These are phyloP conservation scores for Clonostachys sp. DNA, from an alignment of 2,329 filamentous ascomycete species.

Conservation along the genomic window DNA sequence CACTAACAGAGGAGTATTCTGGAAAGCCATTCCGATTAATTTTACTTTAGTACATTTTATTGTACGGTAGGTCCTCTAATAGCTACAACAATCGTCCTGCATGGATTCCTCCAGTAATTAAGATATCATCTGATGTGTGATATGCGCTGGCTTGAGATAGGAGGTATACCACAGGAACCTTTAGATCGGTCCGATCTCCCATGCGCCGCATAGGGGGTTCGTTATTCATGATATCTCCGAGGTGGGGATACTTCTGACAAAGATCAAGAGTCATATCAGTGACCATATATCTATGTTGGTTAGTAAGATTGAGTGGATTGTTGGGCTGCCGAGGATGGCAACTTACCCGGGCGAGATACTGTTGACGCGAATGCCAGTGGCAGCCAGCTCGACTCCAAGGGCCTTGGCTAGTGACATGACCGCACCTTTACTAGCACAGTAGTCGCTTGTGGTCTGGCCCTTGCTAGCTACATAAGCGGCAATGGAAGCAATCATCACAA, in stretches of 20 bases:
- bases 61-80: too few relatives aligned
- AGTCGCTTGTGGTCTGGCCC: conserved; percentile 24
- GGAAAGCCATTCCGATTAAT: too few relatives aligned
- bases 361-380: conserved; percentile 20
- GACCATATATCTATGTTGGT: conserved; percentile 16
- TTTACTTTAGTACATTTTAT: too few relatives aligned
- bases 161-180: conserved; percentile 31
- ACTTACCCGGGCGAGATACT: conserved; percentile 24
- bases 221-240: conserved; percentile 26
- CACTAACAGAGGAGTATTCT: too few relatives aligned
- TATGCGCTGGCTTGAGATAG: conserved; percentile 32
- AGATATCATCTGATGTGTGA: conserved; percentile 29
- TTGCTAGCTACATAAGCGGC: conserved; percentile 20
- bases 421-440: conserved; percentile 40
- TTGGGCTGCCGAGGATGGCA: neutral
- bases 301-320: too few relatives aligned
- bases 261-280: conserved; percentile 26
- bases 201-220: conserved; percentile 31
- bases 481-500: conserved; percentile 24
- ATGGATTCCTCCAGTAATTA: conserved; percentile 27
- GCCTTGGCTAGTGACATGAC: conserved; percentile 36
- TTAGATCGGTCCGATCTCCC: conserved; percentile 28
- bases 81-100: conserved; percentile 7
- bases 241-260: conserved; percentile 13
- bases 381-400: conserved; percentile 25